phyloP scores from a whole-genome alignment of 345 rosid species.

The Sisymbrium irio region DNA sequence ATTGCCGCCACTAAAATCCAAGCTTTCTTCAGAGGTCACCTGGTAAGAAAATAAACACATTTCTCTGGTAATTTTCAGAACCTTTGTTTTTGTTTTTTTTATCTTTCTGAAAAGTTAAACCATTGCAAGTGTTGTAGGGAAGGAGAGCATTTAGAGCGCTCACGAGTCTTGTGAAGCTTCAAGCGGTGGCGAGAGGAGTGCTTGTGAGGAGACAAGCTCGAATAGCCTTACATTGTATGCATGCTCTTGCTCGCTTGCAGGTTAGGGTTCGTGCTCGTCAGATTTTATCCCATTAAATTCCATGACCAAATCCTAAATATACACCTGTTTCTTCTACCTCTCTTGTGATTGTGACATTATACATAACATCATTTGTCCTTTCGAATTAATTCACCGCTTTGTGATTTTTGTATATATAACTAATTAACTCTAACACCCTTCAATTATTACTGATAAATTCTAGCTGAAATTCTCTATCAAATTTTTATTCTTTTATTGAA shows the following conservation, averaged over 20 bases:
- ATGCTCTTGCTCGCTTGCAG: slow-evolving; percentile 73
- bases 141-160: slow-evolving; percentile 74
- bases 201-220: slow-evolving; percentile 60
- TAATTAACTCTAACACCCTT: slow-evolving; percentile 21
- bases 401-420: slow-evolving; percentile 23
- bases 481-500: neutral
- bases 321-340: neutral
- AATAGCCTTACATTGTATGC: slow-evolving; percentile 74
- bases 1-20: slow-evolving; percentile 73
- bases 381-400: neutral
- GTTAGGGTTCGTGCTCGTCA: slow-evolving; percentile 73
- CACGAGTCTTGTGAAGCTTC: slow-evolving; percentile 79
- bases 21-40: slow-evolving; percentile 79
- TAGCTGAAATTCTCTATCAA: slow-evolving; percentile 3
- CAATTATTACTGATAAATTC: slow-evolving; percentile 4
- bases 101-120: neutral
- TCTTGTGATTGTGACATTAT: slow-evolving; percentile 30
- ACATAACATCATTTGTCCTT: slow-evolving; percentile 14
- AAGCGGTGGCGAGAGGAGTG: slow-evolving; percentile 71
- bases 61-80: neutral
- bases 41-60: slow-evolving; percentile 38
- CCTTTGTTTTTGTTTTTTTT: neutral
- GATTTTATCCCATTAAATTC: slow-evolving; percentile 40
- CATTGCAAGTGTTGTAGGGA: slow-evolving; percentile 40
- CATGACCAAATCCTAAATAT: neutral